Evolutionary conservation across 2,329 filamentous ascomycete genomes (phyloP).

Genomic region (Bisporella sp.): DNA sequence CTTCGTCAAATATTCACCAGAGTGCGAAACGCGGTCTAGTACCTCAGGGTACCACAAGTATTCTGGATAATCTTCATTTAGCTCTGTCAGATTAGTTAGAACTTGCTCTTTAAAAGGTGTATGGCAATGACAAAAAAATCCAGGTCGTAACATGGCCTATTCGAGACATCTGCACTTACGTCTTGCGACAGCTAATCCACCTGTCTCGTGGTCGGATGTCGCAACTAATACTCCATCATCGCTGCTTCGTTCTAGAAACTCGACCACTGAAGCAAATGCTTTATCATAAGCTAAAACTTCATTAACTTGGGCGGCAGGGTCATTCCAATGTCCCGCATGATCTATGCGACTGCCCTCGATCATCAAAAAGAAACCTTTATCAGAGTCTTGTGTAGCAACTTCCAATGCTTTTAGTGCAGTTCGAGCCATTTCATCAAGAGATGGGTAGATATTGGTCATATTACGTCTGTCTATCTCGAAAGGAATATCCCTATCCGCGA

Average conservation of each 20-base stretch:
- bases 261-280: conserved; percentile 73
- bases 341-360: conserved; percentile 96
- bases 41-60: conserved; percentile 78
- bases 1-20: conserved; percentile 60
- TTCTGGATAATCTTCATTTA: conserved; percentile 54
- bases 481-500: conserved; percentile 76
- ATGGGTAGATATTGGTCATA: conserved; percentile 75
- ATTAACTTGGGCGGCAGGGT: conserved; percentile 76
- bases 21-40: conserved; percentile 72
- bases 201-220: conserved; percentile 92
- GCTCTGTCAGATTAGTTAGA: conserved; percentile 33
- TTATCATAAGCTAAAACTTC: conserved; percentile 95
- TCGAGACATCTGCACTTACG: conserved; percentile 41
- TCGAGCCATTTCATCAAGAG: conserved; percentile 82
- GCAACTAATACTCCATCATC: conserved; percentile 75
- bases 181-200: conserved; percentile 74
- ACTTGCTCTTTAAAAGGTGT: neutral
- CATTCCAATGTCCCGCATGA: conserved; percentile 83
- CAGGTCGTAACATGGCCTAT: neutral
- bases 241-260: conserved; percentile 71
- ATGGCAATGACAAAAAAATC: neutral
- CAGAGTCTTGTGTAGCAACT: conserved; percentile 72
- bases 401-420: conserved; percentile 75
- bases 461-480: conserved; percentile 87
- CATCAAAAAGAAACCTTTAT: conserved; percentile 97